Evolutionary conservation across 495 filamentous ascomycete species (phyloP).

Genomic region (Podospora australis): DNA sequence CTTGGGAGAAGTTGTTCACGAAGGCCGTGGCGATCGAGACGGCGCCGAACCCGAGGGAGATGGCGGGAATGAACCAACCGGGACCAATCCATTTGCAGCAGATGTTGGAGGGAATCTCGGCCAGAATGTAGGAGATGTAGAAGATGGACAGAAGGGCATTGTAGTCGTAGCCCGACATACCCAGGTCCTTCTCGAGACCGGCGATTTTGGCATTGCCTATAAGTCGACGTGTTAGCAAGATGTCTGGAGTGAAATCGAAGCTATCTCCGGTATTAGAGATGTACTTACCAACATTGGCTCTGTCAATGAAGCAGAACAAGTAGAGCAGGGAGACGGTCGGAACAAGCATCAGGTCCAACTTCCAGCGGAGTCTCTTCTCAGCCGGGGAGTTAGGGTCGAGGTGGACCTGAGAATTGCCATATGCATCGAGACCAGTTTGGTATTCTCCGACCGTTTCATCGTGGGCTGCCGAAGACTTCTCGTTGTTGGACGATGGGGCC

Average conservation of each 20-base stretch:
- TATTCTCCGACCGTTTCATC: neutral
- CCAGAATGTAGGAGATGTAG: constrained; percentile 65
- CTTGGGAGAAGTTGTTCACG: constrained; percentile 30
- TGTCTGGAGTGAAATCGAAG: neutral
- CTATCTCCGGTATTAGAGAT: neutral
- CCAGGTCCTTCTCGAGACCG: constrained; percentile 55
- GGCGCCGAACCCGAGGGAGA: constrained; percentile 42
- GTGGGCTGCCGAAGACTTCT: constrained; percentile 7
- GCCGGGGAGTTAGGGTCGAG: constrained; percentile 55
- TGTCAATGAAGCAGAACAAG: constrained; percentile 58
- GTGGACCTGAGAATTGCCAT: constrained; percentile 49
- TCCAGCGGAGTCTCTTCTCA: constrained; percentile 49
- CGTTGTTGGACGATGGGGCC: constrained; percentile 4
- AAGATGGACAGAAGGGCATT: constrained; percentile 57
- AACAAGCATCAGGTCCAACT: constrained; percentile 47
- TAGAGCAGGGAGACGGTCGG: constrained; percentile 53
- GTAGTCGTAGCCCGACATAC: constrained; percentile 60
- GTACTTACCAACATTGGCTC: constrained; percentile 53
- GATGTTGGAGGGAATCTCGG: constrained; percentile 62
- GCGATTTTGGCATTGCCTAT: constrained; percentile 49
- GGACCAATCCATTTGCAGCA: constrained; percentile 57
- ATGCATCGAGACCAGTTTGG: constrained; percentile 43
- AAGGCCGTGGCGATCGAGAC: constrained; percentile 36
- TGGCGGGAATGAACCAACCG: constrained; percentile 57
- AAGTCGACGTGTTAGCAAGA: neutral